A percentile compares a stretch with the other conserved stretches of the same genome.
Conservation (phyloP, 2,329 filamentous ascomycete species). For the Didymosphaeria variabile region DNA sequence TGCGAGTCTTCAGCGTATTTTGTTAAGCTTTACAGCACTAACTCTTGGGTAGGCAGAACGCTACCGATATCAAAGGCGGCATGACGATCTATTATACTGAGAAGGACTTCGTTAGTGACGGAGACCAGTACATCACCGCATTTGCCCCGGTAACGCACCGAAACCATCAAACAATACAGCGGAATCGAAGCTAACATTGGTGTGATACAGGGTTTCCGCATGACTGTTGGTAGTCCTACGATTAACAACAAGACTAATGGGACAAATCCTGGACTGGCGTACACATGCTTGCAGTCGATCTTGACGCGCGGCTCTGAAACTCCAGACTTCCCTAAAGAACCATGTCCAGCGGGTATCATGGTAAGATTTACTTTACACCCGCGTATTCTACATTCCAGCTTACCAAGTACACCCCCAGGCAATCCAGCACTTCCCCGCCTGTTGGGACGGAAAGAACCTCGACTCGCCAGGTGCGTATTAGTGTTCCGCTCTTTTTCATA, state of each 20-base stretch:
- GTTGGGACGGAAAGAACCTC: conserved; percentile 58
- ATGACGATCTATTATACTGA: conserved; percentile 47
- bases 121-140: conserved; percentile 33
- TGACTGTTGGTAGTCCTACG: conserved; percentile 46
- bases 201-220: conserved; percentile 38
- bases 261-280: conserved; percentile 25
- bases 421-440: conserved; percentile 24
- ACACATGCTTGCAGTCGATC: conserved; percentile 34
- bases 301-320: conserved; percentile 34
- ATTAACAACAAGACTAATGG: conserved; percentile 24
- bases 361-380: conserved; percentile 2
- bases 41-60: conserved; percentile 21
- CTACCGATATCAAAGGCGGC: conserved; percentile 38
- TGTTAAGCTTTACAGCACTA: not conserved
- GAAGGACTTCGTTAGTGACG: conserved; percentile 47
- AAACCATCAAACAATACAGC: not conserved
- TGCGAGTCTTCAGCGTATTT: not conserved
- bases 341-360: conserved; percentile 17
- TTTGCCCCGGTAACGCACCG: conserved; percentile 33
- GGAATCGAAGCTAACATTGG: not conserved
- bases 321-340: conserved; percentile 11
- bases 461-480: conserved; percentile 41
- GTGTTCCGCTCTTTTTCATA: not conserved
- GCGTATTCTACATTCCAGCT: not conserved
- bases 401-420: conserved; percentile 9